These are phyloP conservation scores for Xeromyces bisporus DNA, from an alignment of 495 filamentous ascomycete species.

Conservation along the genomic window DNA sequence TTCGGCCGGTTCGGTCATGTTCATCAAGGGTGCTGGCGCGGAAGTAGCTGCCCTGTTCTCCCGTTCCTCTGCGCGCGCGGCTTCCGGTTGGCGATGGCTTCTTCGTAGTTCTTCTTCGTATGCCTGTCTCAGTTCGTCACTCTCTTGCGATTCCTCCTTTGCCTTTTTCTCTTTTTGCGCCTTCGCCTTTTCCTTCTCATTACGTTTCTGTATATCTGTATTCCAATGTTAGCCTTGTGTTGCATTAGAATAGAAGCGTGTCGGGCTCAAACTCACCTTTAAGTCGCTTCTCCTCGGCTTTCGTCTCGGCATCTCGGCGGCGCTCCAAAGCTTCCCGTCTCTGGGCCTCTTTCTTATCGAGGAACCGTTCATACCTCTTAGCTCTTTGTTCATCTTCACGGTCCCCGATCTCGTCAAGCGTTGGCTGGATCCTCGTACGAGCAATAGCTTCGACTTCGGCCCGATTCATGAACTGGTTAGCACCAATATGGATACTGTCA, in stretches of 20 bases:
- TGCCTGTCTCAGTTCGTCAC: slow-evolving; percentile 2
- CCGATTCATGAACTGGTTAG: slow-evolving; percentile 62
- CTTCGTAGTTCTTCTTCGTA: too few species aligned
- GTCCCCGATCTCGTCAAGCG: slow-evolving; percentile 76
- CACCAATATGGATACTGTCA: slow-evolving; percentile 63
- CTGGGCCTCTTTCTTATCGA: slow-evolving; percentile 36
- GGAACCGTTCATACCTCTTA: slow-evolving; percentile 36
- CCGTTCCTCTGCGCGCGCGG: too few species aligned
- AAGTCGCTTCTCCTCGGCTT: slow-evolving; percentile 30
- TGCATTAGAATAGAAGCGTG: too few species aligned
- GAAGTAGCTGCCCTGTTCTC: too few species aligned
- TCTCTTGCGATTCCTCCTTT: slow-evolving; percentile 8
- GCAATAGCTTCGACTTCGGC: slow-evolving; percentile 71
- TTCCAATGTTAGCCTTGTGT: slow-evolving; percentile 22
- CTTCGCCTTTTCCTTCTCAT: slow-evolving; percentile 13
- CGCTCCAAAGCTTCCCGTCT: slow-evolving; percentile 27
- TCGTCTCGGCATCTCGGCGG: slow-evolving; percentile 38
- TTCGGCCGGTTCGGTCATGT: slow-evolving; percentile 12
- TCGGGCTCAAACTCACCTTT: slow-evolving; percentile 30
- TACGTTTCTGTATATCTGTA: slow-evolving; percentile 29
- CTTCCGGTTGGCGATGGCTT: slow-evolving; percentile 1
- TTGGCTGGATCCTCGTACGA: slow-evolving; percentile 61
- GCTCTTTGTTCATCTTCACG: slow-evolving; percentile 51
- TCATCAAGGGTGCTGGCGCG: too few species aligned
- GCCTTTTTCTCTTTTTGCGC: slow-evolving; percentile 17